phyloP scores from a whole-genome alignment of 331 rosid genomes.

The Cydonia oblonga region DNA sequence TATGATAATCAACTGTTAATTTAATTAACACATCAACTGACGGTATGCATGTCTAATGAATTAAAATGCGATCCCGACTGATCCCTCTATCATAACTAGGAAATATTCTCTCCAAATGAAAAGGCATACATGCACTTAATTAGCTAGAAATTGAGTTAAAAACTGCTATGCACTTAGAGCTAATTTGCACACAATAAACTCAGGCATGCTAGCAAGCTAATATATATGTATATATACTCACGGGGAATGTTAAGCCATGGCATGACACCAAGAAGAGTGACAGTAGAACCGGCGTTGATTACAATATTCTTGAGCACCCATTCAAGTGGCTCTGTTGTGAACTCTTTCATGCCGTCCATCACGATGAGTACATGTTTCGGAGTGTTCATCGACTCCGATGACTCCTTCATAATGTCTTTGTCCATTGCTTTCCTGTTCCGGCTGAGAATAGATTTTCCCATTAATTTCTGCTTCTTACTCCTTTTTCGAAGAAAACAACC shows the following conservation, averaged over 20 bases:
- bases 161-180: background rate
- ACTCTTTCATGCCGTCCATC: slow-evolving; percentile 51
- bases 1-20: background rate
- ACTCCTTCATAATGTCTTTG: slow-evolving; percentile 1
- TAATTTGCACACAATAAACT: background rate
- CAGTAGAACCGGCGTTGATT: slow-evolving; percentile 18
- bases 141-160: background rate
- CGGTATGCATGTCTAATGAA: background rate
- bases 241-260: slow-evolving; percentile 54
- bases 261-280: slow-evolving; percentile 51
- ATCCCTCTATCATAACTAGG: background rate
- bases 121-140: background rate
- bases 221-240: background rate
- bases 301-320: slow-evolving; percentile 28
- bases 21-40: background rate
- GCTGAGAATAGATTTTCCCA: background rate
- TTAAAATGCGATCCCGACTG: background rate
- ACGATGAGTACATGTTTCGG: slow-evolving; percentile 29
- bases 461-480: background rate
- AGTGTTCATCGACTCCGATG: slow-evolving; percentile 8
- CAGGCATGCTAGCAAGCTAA: background rate
- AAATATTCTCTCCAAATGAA: background rate
- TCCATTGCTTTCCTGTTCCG: background rate
- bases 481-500: slow-evolving; percentile 1
- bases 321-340: slow-evolving; percentile 30